Evolutionary conservation across 2,329 filamentous ascomycete genomes (phyloP), one percentile per base, ranked within the genome.

Genomic region (Zarea fungicola): DNA sequence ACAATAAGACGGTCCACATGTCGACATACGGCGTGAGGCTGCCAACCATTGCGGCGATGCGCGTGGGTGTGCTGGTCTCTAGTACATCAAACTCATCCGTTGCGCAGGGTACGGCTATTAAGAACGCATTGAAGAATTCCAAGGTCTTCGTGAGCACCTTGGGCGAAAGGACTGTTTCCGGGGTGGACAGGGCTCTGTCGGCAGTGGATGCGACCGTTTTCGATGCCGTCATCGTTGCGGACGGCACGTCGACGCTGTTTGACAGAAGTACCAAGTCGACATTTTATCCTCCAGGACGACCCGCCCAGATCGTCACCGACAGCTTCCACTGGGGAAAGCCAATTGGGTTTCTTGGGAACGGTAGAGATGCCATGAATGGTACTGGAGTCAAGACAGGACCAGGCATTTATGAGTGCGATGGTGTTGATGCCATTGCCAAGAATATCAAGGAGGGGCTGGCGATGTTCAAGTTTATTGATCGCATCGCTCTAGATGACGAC

Each of bases 301-400:
- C 85, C 0, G 64, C 74, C 2, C 76, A 85, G 67, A 83, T 89
- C 43, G 62, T 87, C 16, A 61, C 72, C 14, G 78, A 83, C 58
- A 78, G 74, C 0, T 89, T 81, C 66, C 70, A 78, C 21, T 89
- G 81, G 71, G 85, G 84, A 4, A 89, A 89, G 72, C 81, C 85
- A 0, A 69, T 89, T 21, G 83, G 72, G 13, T 78, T 77, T 23
- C 55, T 87, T 1, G 83, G 81, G 11, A 65, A 65, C 0, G 65
- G 57, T 10, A 56, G 54, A 6, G 55, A 53, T 4, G 69, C 71
- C 4, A 63, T 78, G 6, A 54, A 61, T 1, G 64, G 62, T 11
- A 71, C 71, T 0, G 74, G 73, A 2, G 74, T 84, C 42, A 57
- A 64, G 4, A 42, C 56, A 2, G 66, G 64, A 4, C 59, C 66